A percentile compares a stretch with the other conserved stretches of the same genome.
Evolutionary conservation across 1,284 basidiomycete species (phyloP).

Genomic region (Ganoderma lucidum): DNA sequence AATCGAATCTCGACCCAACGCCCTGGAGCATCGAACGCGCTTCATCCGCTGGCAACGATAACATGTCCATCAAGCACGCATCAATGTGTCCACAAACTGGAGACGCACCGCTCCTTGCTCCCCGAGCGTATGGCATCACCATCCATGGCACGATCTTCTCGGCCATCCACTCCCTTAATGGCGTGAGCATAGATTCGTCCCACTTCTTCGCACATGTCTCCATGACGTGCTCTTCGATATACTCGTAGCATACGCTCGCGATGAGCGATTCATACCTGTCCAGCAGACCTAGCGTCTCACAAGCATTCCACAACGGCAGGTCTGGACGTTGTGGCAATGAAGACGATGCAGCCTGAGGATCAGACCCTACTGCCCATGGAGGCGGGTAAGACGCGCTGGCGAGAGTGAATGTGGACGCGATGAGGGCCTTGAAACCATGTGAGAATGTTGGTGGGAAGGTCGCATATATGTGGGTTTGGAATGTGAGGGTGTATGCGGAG

Average conservation of each 20-base stretch:
- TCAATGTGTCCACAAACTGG: too few relatives aligned
- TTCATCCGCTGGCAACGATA: conserved; percentile 62
- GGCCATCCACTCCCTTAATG: conserved; percentile 78
- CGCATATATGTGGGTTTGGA: conserved; percentile 76
- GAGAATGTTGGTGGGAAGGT: conserved; percentile 72
- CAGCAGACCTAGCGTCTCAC: conserved; percentile 80
- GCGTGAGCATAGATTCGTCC: conserved; percentile 69
- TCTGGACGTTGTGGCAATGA: conserved; percentile 39
- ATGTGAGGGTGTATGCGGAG: conserved; percentile 67
- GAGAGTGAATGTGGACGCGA: conserved; percentile 61
- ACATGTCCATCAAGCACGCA: background rate
- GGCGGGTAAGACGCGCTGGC: conserved; percentile 33
- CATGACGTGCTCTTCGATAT: conserved; percentile 78
- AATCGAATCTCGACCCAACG: conserved; percentile 89
- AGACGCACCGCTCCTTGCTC: conserved; percentile 60
- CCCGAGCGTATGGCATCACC: conserved; percentile 78
- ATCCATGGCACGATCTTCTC: conserved; percentile 86
- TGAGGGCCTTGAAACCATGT: conserved; percentile 68
- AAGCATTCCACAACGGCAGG: conserved; percentile 61
- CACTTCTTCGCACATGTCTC: conserved; percentile 75
- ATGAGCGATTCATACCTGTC: conserved; percentile 89
- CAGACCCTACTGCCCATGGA: conserved; percentile 31
- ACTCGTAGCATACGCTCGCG: conserved; percentile 84
- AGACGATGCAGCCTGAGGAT: conserved; percentile 3
- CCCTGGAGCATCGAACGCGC: conserved; percentile 78